Conservation (phyloP, 352 stramenopile species). For the Saprolegnia parasitica region DNA sequence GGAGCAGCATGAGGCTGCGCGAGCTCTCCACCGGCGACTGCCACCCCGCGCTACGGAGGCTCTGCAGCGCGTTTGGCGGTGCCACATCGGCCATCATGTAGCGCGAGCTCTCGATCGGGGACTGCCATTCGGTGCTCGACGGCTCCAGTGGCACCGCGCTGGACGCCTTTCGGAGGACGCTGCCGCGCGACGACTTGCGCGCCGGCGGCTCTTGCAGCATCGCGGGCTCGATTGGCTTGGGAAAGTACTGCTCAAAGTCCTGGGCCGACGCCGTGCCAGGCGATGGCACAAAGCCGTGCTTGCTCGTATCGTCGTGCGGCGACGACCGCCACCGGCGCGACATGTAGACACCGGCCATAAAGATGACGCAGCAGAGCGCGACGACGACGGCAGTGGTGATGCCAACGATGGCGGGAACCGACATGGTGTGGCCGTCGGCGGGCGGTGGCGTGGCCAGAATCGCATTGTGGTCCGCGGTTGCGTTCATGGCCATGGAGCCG, state of each 20-base stretch:
- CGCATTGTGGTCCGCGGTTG: not conserved
- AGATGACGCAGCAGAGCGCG: not conserved
- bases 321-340: not conserved
- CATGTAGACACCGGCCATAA: not conserved
- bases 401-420: not conserved
- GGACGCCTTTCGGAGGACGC: slow-evolving; percentile 7
- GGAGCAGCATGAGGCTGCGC: slow-evolving; percentile 15
- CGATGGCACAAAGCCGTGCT: not conserved
- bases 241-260: slow-evolving; percentile 21
- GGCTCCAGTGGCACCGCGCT: not conserved
- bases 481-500: not conserved
- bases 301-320: not conserved
- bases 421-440: not conserved
- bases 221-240: slow-evolving; percentile 9
- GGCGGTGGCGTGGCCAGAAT: not conserved
- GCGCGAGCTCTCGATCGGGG: slow-evolving; percentile 6
- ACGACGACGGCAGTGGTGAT: not conserved
- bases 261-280: not conserved
- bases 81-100: not conserved
- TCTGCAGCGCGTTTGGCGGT: not conserved
- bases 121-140: not conserved
- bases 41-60: slow-evolving; percentile 6
- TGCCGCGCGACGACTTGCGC: slow-evolving; percentile 17
- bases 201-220: not conserved
- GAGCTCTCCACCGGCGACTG: slow-evolving; percentile 23